A percentile compares a stretch with the other conserved stretches of the same genome.
These are phyloP conservation scores for Boletus reticulatus DNA, from an alignment of 768 basidiomycete genomes.

Conservation along the genomic window DNA sequence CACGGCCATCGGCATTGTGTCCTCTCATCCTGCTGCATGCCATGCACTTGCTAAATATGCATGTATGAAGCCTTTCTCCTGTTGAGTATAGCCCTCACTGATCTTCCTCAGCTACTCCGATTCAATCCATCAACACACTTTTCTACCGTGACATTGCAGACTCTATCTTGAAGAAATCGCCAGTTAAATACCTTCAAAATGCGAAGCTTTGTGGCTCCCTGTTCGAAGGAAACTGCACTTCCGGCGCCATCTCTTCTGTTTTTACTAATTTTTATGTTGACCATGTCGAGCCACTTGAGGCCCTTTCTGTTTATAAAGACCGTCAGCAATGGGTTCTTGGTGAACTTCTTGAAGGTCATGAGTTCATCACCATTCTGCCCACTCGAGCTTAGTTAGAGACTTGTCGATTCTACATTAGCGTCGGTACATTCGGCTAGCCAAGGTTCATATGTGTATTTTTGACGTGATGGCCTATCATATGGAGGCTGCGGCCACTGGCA, in stretches of 20 bases:
- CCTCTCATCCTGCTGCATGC: constrained; percentile 2
- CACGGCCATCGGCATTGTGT: neutral
- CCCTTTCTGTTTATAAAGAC: neutral
- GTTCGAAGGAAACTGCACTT: constrained; percentile 3
- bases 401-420: no score
- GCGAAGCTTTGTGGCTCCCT: constrained; percentile 1
- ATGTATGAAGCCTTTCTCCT: neutral
- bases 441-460: no score
- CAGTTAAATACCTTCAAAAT: neutral
- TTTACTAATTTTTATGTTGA: neutral
- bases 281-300: neutral
- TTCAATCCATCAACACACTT: neutral
- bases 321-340: neutral
- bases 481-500: constrained; percentile 4
- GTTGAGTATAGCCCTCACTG: constrained; percentile 1
- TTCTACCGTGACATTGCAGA: neutral
- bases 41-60: neutral
- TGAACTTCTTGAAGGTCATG: constrained; percentile 1
- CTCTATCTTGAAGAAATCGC: neutral
- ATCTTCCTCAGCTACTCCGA: neutral
- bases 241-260: constrained; percentile 1
- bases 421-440: no score
- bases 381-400: neutral
- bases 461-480: neutral
- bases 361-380: neutral